Evolutionary conservation across 345 rosid genomes (phyloP).

Genomic region (Kernera saxatilis): DNA sequence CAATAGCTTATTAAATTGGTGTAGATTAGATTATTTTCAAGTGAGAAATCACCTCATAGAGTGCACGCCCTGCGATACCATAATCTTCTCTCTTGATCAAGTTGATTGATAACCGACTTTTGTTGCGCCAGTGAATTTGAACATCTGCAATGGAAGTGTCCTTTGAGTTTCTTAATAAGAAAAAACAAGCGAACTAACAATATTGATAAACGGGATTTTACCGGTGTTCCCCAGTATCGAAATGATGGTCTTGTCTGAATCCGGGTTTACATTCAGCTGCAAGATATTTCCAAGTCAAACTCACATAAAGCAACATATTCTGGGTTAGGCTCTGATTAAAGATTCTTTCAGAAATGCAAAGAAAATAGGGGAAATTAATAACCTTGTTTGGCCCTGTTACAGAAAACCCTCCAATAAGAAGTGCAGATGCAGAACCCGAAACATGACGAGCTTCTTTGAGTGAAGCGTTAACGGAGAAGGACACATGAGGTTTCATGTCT

Average conservation of each 20-base stretch:
- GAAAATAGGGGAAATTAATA: constrained; percentile 10
- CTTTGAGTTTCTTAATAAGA: background rate
- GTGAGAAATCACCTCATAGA: constrained; percentile 52
- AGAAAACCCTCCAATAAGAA: constrained; percentile 86
- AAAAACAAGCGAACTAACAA: background rate
- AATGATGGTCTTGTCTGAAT: constrained; percentile 53
- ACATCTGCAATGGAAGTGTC: constrained; percentile 45
- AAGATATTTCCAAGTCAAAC: constrained; percentile 22
- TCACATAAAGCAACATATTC: background rate
- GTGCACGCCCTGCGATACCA: constrained; percentile 52
- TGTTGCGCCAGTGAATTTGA: constrained; percentile 54
- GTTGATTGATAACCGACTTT: constrained; percentile 39
- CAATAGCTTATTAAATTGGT: background rate
- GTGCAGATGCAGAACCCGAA: constrained; percentile 78
- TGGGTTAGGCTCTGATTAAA: constrained; percentile 1
- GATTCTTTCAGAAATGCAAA: background rate
- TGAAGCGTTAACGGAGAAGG: constrained; percentile 55
- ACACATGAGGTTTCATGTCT: constrained; percentile 52
- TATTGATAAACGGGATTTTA: constrained; percentile 18
- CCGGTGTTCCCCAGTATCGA: constrained; percentile 80
- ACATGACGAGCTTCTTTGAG: constrained; percentile 48
- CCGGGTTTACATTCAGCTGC: constrained; percentile 64
- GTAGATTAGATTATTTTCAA: background rate
- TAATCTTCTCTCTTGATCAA: constrained; percentile 48
- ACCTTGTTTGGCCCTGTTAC: constrained; percentile 67